Evolutionary conservation across 805 yeast species (phyloP).

Genomic region (Candida piceae): DNA sequence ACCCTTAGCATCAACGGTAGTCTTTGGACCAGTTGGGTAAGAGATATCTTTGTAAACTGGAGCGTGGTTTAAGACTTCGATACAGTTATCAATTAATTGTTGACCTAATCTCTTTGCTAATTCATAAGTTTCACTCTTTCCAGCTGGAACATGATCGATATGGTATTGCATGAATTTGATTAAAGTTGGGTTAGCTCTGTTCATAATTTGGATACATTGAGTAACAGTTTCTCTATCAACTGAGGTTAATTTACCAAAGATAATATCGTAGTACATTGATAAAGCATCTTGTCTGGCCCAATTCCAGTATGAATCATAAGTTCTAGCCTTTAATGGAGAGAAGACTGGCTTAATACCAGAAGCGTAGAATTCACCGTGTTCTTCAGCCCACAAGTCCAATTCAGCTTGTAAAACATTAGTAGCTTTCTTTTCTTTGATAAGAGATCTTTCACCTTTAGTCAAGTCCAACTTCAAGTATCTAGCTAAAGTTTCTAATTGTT

Average conservation of each 20-base stretch:
- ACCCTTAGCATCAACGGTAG: conserved; percentile 84
- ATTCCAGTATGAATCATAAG: conserved; percentile 97
- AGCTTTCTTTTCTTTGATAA: conserved; percentile 80
- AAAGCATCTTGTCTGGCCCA: conserved; percentile 99
- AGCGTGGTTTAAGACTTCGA: conserved; percentile 67
- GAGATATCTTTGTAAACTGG: conserved; percentile 96
- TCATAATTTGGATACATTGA: conserved; percentile 96
- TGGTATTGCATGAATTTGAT: conserved; percentile 96
- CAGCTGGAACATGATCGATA: conserved; percentile 77
- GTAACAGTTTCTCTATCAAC: conserved; percentile 95
- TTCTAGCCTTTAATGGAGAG: conserved; percentile 89
- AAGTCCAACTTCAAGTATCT: conserved; percentile 91
- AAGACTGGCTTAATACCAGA: conserved; percentile 87
- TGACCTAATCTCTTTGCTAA: conserved; percentile 87
- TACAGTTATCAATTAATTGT: conserved; percentile 93
- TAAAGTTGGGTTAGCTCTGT: conserved; percentile 89
- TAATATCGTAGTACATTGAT: conserved; percentile 90
- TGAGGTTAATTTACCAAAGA: conserved; percentile 85
- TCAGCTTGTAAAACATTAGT: conserved; percentile 79
- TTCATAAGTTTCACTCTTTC: conserved; percentile 87
- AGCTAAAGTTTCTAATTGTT: conserved; percentile 88
- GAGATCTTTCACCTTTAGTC: conserved; percentile 83
- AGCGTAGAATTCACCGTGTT: conserved; percentile 90
- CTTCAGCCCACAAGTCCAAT: conserved; percentile 85
- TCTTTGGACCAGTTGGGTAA: conserved; percentile 92